Base-by-base conservation (phyloP, 2,329 filamentous ascomycete genomes). In the Alternaria dauci region DNA sequence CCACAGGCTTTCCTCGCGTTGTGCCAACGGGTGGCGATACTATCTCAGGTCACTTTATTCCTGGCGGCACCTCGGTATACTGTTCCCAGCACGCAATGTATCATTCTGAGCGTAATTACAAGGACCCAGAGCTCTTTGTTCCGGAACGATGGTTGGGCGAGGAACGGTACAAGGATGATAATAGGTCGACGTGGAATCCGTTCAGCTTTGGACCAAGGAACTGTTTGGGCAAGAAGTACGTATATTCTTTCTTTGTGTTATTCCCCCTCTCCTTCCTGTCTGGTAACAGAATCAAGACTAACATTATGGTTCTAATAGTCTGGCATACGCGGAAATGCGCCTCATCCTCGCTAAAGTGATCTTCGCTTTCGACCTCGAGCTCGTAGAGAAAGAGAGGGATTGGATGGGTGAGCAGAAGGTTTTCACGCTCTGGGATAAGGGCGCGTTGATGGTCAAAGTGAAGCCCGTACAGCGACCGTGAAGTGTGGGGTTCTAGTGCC, bases 111-210 rank as follows among this genome's bases (percentile, higher is more conserved):
- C 67, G 64, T 8, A 73, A 79, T 52, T 76, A 58, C 30, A 61
- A 56, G 1, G 65, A 77, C 18, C 63, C 74, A 1, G 71, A 75
- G 8, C 36, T 18, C 0, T 77, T 62, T 42, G 65, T 61, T 11
- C 74, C 74, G 1, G 74, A 76, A 63, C 63, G 81, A 9, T 83
- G 79, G 79, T 59, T 82, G 4, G 70, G 71, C 1, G 71, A 74
- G 25, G 66, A 74, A 11, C 58, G 70, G 32, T 81, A 76, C 44
- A 52, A 47, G 2, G 53, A 56, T 5, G 80, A 82, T 43, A 76
- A 75, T 9, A 66, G 68, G 18, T 73, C 74, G 2, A 66, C 61
- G 0, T 60, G 78, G 12, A 65, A 73, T 26, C 68, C 73, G 20
- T 76, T 76, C 56, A 68, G 62, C 4, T 72, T 71, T 52, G 73